Base-by-base conservation (phyloP, 2,329 filamentous ascomycete species). In the Purpureocillium takamizusanense region DNA sequence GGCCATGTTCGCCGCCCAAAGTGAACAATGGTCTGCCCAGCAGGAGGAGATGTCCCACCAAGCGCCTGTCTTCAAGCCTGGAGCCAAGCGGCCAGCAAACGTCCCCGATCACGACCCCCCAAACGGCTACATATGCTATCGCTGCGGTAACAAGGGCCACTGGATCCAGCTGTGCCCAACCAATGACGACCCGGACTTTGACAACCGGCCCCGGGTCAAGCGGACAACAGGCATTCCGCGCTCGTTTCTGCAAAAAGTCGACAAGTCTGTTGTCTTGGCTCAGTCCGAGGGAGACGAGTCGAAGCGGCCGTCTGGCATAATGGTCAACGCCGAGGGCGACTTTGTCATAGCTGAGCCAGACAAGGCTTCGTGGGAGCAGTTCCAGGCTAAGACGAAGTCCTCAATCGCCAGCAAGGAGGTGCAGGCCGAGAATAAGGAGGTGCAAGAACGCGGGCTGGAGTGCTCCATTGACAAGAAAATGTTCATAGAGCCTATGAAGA, bases 401-500 rank as follows among this genome's bases (percentile, higher is more conserved):
- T 86, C 86, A 34, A 83, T 86, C 31, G 82, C 87, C 40, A 80
- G 88, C 61, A 86, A 90, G 59, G 82, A 79, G 43, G 79, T 80
- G 38, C 77, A 79, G 47, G 76, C 81, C 51, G 86, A 81, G 56
- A 84, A 86, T 67, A 89, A 92, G 69, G 87, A 90, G 60, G 69
- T 95, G 52, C 83, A 87, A 65, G 85, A 92, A 62, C 82, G 78
- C 54, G 90, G 90, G 49, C 71, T 98, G 58, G 83, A 92, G 64
- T 98, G 92, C 72, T 76, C 88, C 49, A 84, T 97, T 73, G 92
- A 97, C 79, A 94, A 94, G 68, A 89, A 86, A 65, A 83, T 95
- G 76, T 95, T 97, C 69, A 82, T 94, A 80, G 87, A 95, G 63
- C 90, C 92, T 76, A 92, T 94, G 75, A 94, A 95, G 78, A 97